phyloP scores from a whole-genome alignment of 179 eudicot species.

The Drosera spatulata region DNA sequence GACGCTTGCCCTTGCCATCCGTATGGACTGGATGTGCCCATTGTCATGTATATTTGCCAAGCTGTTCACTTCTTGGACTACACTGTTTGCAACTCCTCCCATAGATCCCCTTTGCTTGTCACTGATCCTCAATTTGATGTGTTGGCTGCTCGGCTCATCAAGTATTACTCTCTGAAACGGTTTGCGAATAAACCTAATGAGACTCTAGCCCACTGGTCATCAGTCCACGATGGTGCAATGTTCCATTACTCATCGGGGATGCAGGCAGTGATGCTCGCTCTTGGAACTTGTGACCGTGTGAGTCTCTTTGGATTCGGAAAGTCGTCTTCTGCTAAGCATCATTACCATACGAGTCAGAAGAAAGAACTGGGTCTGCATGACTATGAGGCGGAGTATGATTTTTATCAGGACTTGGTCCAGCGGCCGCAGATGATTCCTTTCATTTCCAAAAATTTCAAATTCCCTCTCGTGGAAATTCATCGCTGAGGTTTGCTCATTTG shows the following conservation, averaged over 20 bases:
- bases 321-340: conserved; percentile 51
- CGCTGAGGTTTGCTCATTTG: conserved; percentile 26
- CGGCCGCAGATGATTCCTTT: conserved; percentile 60
- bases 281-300: conserved; percentile 72
- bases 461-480: conserved; percentile 62
- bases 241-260: conserved; percentile 95
- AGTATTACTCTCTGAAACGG: conserved; percentile 73
- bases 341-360: conserved; percentile 84
- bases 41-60: conserved; percentile 78
- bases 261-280: conserved; percentile 82
- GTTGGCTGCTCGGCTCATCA: conserved; percentile 61
- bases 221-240: conserved; percentile 48
- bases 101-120: conserved; percentile 47
- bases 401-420: conserved; percentile 54
- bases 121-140: conserved; percentile 62
- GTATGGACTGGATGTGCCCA: conserved; percentile 53
- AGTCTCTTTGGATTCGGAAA: conserved; percentile 89
- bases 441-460: conserved; percentile 47
- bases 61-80: conserved; percentile 76
- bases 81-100: conserved; percentile 51
- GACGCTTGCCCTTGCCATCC: conserved; percentile 77
- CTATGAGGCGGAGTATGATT: conserved; percentile 75
- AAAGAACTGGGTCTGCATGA: conserved; percentile 69
- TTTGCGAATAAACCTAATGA: conserved; percentile 31
- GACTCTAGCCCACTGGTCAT: conserved; percentile 50